phyloP scores from a whole-genome alignment of 371 early-diverging fungal species.

The Rhizopus delemar region DNA sequence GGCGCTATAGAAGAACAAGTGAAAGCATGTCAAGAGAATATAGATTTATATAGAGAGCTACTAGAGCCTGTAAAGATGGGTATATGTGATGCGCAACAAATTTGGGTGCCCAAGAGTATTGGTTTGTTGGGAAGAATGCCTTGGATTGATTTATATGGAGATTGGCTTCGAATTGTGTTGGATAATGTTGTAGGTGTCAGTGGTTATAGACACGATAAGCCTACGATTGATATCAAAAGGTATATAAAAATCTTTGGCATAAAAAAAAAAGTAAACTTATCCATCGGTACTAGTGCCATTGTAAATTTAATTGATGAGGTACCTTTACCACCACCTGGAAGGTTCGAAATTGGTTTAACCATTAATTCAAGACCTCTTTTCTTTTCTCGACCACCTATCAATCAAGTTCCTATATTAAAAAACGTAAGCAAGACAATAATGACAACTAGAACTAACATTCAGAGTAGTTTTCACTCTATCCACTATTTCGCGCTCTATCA shows the following conservation, averaged over 20 bases:
- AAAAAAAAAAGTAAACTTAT: not conserved
- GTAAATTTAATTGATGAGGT: slow-evolving; percentile 75
- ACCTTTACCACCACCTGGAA: slow-evolving; percentile 81
- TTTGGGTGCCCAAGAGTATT: slow-evolving; percentile 73
- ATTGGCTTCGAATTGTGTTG: slow-evolving; percentile 74
- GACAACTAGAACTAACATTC: not conserved
- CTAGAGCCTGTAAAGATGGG: slow-evolving; percentile 63
- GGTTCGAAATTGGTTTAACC: slow-evolving; percentile 71
- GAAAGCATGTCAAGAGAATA: slow-evolving; percentile 66
- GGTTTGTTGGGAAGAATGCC: slow-evolving; percentile 75
- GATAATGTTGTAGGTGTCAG: slow-evolving; percentile 62
- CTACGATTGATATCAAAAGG: slow-evolving; percentile 54
- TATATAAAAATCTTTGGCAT: slow-evolving; percentile 10
- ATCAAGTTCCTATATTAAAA: slow-evolving; percentile 73
- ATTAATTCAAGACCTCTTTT: slow-evolving; percentile 67
- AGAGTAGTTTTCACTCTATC: slow-evolving; percentile 76
- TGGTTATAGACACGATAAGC: slow-evolving; percentile 42
- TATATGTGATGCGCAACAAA: slow-evolving; percentile 57
- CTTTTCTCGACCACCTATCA: slow-evolving; percentile 76
- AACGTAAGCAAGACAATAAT: slow-evolving; percentile 53
- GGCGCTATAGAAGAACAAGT: slow-evolving; percentile 43
- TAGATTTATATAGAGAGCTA: slow-evolving; percentile 65
- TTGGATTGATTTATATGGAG: slow-evolving; percentile 73
- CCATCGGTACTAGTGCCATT: slow-evolving; percentile 42
- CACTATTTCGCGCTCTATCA: slow-evolving; percentile 74